Evolutionary conservation across 129 eudicot species (phyloP).

Genomic region (Dittrichia graveolens): DNA sequence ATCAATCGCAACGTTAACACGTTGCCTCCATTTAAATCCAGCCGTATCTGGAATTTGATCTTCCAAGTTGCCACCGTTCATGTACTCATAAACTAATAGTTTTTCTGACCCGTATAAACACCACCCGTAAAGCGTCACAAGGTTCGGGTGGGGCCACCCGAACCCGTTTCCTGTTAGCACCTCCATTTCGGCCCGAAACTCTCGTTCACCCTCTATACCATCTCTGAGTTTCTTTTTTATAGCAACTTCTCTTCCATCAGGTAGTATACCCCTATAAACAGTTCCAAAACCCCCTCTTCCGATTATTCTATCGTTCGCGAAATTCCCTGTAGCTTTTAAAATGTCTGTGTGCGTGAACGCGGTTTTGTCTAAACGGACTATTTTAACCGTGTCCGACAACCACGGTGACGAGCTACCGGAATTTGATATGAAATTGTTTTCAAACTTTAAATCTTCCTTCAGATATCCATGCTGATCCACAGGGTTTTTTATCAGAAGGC

Average conservation of each 20-base stretch:
- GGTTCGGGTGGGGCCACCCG: conserved; percentile 96
- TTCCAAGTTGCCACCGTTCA: conserved; percentile 92
- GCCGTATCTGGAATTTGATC: conserved; percentile 55
- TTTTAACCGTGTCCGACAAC: conserved; percentile 59
- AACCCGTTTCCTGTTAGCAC: conserved; percentile 61
- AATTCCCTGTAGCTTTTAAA: conserved; percentile 69
- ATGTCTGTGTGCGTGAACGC: conserved; percentile 86
- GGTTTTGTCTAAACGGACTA: conserved; percentile 81
- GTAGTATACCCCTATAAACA: conserved; percentile 75
- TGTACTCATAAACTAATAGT: conserved; percentile 81
- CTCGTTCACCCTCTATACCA: conserved; percentile 85
- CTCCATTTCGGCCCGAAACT: conserved; percentile 97
- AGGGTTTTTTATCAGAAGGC: conserved; percentile 49
- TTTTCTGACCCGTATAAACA: conserved; percentile 89
- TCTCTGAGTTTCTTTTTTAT: conserved; percentile 82
- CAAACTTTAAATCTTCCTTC: conserved; percentile 33
- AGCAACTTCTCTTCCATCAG: conserved; percentile 87
- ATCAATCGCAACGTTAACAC: conserved; percentile 69
- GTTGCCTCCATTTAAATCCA: conserved; percentile 56
- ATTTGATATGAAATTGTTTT: conserved; percentile 19
- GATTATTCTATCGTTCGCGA: conserved; percentile 70
- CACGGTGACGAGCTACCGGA: conserved; percentile 71
- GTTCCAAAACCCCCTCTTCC: conserved; percentile 94
- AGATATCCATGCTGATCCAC: conserved; percentile 31
- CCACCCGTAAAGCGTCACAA: conserved; percentile 90